These are phyloP conservation scores for Sphaerulina vaccinii DNA, from an alignment of 2,329 filamentous ascomycete genomes.

Conservation along the genomic window DNA sequence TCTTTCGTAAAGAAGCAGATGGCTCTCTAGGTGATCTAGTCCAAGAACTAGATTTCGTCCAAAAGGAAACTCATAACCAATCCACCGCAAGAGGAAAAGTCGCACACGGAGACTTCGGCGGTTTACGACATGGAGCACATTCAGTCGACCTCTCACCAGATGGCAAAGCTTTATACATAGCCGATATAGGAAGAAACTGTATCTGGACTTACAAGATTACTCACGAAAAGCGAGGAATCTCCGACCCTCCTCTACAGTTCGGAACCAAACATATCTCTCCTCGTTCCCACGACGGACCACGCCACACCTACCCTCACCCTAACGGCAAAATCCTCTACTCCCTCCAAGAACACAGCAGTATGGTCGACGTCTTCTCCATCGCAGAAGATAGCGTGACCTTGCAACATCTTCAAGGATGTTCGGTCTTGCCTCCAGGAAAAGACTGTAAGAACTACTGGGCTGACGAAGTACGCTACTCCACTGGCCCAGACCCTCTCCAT, in stretches of 20 bases:
- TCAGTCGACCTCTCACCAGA: constrained; percentile 35
- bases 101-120: constrained; percentile 38
- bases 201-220: constrained; percentile 37
- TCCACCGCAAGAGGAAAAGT: constrained; percentile 31
- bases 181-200: constrained; percentile 39
- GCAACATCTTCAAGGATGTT: constrained; percentile 31
- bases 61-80: constrained; percentile 30
- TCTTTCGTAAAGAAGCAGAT: constrained; percentile 32
- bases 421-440: constrained; percentile 35
- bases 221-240: constrained; percentile 19
- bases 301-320: constrained; percentile 39
- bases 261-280: constrained; percentile 34
- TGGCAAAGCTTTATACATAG: constrained; percentile 34
- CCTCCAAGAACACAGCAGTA: constrained; percentile 40
- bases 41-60: constrained; percentile 37
- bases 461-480: constrained; percentile 38
- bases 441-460: constrained; percentile 38
- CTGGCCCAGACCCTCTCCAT: constrained; percentile 25
- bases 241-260: constrained; percentile 29
- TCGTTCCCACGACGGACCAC: constrained; percentile 35
- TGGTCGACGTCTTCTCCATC: constrained; percentile 37
- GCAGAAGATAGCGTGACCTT: constrained; percentile 32
- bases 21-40: constrained; percentile 35
- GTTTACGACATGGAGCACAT: constrained; percentile 37
- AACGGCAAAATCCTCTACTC: constrained; percentile 36